Evolutionary conservation across 1,139 yeast species (phyloP).

Genomic region (Taiozyma onychis): DNA sequence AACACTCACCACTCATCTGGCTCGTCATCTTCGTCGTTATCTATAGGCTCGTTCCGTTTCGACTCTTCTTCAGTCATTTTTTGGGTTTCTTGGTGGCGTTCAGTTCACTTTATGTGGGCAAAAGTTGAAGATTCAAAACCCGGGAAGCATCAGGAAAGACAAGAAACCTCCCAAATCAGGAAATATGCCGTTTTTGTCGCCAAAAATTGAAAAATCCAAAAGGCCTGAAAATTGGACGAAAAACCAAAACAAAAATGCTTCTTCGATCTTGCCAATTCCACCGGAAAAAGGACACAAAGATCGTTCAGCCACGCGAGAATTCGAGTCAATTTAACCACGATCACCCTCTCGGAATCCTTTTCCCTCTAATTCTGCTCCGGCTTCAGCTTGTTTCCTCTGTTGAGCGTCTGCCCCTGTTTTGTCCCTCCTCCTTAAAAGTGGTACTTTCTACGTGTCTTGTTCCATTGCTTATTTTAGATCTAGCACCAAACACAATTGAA

Average conservation of each 20-base stretch:
- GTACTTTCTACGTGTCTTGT: not conserved
- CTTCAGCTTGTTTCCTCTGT: not conserved
- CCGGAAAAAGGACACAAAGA: not conserved
- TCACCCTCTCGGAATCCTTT: not conserved
- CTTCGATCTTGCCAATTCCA: not conserved
- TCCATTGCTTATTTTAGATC: not conserved
- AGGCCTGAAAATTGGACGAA: slow-evolving; percentile 1
- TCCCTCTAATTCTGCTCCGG: not conserved
- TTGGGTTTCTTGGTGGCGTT: not conserved
- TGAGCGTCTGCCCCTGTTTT: not conserved
- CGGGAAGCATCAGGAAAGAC: not conserved
- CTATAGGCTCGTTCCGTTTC: not conserved
- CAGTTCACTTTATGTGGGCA: too few relatives aligned
- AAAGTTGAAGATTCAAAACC: not conserved
- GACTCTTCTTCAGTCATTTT: slow-evolving; percentile 1
- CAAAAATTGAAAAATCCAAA: slow-evolving; percentile 3
- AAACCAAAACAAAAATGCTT: slow-evolving; percentile 1
- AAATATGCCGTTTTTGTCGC: not conserved
- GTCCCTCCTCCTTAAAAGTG: not conserved
- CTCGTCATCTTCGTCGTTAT: slow-evolving; percentile 37
- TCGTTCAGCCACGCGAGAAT: not conserved
- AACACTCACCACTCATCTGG: slow-evolving; percentile 49
- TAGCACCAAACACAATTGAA: not conserved
- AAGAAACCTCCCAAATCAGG: not conserved
- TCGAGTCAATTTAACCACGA: not conserved